Percentiles rank a stretch among this genome's conserved stretches.
Conservation (phyloP, 164 flowering plant species). For the Vitis cinerea region DNA sequence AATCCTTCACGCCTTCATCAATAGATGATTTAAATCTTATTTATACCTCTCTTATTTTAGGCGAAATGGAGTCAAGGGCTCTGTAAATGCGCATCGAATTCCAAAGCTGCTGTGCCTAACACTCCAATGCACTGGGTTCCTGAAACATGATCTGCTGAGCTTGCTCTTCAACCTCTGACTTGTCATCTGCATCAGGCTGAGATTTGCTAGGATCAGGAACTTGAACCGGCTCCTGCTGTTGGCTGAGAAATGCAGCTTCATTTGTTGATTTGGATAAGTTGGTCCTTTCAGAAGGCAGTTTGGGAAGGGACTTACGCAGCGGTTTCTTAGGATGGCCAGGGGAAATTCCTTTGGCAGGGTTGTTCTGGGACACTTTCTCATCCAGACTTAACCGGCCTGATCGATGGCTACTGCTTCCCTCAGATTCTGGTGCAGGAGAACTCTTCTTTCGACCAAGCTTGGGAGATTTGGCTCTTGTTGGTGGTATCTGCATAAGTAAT, state of each 20-base stretch:
- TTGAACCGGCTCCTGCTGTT: constrained; percentile 24
- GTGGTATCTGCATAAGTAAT: constrained; percentile 58
- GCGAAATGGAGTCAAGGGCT: constrained; percentile 12
- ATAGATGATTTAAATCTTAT: constrained; percentile 9
- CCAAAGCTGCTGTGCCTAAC: constrained; percentile 11
- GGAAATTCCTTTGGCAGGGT: constrained; percentile 31
- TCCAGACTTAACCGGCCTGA: constrained; percentile 65
- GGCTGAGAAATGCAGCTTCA: constrained; percentile 14
- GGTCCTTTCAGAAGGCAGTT: constrained; percentile 70
- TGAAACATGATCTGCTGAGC: constrained; percentile 16
- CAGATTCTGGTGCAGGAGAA: constrained; percentile 34
- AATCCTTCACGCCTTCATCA: constrained; percentile 20
- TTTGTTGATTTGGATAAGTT: constrained; percentile 29
- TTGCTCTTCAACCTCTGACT: constrained; percentile 23
- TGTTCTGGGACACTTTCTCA: constrained; percentile 39
- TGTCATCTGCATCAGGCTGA: constrained; percentile 20
- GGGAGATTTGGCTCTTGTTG: constrained; percentile 93
- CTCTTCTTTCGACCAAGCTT: constrained; percentile 80
- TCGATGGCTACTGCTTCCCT: constrained; percentile 34
- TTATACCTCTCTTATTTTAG: constrained; percentile 5
- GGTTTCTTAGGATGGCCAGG: constrained; percentile 56
- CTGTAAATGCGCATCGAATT: constrained; percentile 8
- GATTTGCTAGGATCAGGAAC: constrained; percentile 17
- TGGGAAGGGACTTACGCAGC: constrained; percentile 80
- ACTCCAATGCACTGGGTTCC: constrained; percentile 18